These are phyloP conservation scores for Saccharum spontaneum DNA, from an alignment of 176 grass and related monocot genomes.

Conservation along the genomic window DNA sequence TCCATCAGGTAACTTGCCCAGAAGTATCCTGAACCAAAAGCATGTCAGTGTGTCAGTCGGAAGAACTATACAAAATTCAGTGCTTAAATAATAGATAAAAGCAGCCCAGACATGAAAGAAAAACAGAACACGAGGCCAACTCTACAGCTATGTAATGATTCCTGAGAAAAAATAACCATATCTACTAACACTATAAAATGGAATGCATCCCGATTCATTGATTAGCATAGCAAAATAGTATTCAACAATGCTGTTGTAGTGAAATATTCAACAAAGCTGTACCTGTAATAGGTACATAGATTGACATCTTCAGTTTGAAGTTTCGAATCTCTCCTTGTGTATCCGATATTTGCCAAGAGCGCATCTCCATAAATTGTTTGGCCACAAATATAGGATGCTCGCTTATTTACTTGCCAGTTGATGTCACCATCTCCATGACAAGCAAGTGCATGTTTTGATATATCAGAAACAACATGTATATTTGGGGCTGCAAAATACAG, in stretches of 20 bases:
- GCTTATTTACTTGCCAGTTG: constrained; percentile 51
- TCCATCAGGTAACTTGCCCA: constrained; percentile 79
- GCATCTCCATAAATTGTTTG: constrained; percentile 92
- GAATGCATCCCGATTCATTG: neutral
- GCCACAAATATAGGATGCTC: constrained; percentile 83
- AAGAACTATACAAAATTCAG: constrained; percentile 28
- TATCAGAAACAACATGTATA: constrained; percentile 45
- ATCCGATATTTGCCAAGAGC: constrained; percentile 85
- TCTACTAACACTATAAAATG: constrained; percentile 15
- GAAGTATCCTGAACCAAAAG: constrained; percentile 69
- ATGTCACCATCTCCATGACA: constrained; percentile 37
- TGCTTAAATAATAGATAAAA: constrained; percentile 18
- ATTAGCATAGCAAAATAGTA: neutral
- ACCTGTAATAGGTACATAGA: constrained; percentile 84
- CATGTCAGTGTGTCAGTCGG: constrained; percentile 13
- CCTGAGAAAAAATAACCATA: neutral
- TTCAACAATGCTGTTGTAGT: neutral
- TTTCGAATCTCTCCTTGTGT: constrained; percentile 70
- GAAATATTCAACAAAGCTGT: constrained; percentile 32
- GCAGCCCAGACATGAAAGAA: neutral
- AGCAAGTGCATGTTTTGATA: constrained; percentile 26
- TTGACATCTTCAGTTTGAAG: constrained; percentile 73
- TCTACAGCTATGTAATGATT: constrained; percentile 28
- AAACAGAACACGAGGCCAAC: constrained; percentile 1
- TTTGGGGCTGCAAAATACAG: constrained; percentile 73